These are phyloP conservation scores for Chaetomium sp. DNA, from an alignment of 2,329 filamentous ascomycete species.

Conservation along the genomic window DNA sequence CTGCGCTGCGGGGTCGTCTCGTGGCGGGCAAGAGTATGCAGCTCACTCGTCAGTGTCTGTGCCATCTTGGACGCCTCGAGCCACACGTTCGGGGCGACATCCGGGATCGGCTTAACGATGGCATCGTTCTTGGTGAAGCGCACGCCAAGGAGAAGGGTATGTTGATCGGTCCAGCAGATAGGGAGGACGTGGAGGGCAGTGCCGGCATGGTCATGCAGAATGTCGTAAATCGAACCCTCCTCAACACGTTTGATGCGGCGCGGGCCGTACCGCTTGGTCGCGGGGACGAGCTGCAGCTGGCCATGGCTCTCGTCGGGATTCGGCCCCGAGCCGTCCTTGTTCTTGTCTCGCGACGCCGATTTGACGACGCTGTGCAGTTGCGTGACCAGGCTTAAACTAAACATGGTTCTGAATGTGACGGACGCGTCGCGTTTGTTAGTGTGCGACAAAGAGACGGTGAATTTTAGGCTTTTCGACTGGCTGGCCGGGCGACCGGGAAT, in stretches of 20 bases:
- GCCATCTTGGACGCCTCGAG: conserved; percentile 37
- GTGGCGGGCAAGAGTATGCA: conserved; percentile 34
- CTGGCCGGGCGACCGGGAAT: neutral
- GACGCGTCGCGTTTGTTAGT: conserved; percentile 12
- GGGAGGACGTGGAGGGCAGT: conserved; percentile 45
- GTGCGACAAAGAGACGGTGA: neutral
- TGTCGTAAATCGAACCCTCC: conserved; percentile 45
- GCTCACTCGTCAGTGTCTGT: conserved; percentile 35
- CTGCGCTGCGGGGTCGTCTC: conserved; percentile 28
- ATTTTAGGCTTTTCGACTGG: neutral
- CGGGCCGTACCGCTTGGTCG: conserved; percentile 18
- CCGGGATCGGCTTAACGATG: conserved; percentile 37
- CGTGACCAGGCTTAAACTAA: conserved; percentile 23
- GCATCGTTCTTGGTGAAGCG: conserved; percentile 39
- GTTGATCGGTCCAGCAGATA: conserved; percentile 50
- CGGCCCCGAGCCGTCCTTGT: conserved; percentile 4
- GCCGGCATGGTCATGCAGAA: conserved; percentile 44
- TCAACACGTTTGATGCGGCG: conserved; percentile 36
- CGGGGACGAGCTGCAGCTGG: neutral
- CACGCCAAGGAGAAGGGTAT: conserved; percentile 42
- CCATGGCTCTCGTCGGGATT: conserved; percentile 1
- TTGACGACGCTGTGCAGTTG: conserved; percentile 25
- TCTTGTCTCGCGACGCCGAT: conserved; percentile 22
- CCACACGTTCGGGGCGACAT: conserved; percentile 8
- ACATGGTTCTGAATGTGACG: conserved; percentile 19